Evolutionary conservation across 352 stramenopile genomes (phyloP), one percentile per base, ranked within the genome.

Genomic region (Pythium folliculosum): DNA sequence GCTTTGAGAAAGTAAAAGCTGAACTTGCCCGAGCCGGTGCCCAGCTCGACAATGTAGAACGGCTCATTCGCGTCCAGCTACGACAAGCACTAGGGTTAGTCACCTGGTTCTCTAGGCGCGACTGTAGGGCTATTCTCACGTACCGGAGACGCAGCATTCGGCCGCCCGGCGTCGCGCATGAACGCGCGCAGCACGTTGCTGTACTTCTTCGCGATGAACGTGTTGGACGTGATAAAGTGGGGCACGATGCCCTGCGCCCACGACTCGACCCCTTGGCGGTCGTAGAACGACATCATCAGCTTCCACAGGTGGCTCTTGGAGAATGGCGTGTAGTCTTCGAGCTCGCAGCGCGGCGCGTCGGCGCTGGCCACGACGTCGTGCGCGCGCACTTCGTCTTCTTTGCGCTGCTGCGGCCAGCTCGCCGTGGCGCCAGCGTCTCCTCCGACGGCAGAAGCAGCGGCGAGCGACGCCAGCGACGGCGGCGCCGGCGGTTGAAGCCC

Each of bases 211-310:
- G 89, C 94, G 62, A 98, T 98, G 76, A 98, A 98, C 12, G 86
- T 89, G 69, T 98, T 98, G 69, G 89, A 98, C 30, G 94, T 98
- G 72, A 98, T 98, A 65, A 98, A 98, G 78, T 98, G 94, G 27
- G 95, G 95, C 45, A 98, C 95, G 52, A 98, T 98, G 51, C 92
- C 94, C 60, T 97, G 80, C 13, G 86, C 83, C 93, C 93, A 98
- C 13, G 85, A 95, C 66, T 95, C 82, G 56, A 91, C 79, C 49
- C 90, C 88, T 54, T 93, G 82, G 48, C 81, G 80, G 52, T 93
- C 84, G 76, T 96, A 97, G 67, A 98, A 98, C 14, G 89, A 97
- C 88, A 97, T 98, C 94, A 98, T 98, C 44, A 98, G 86, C 62
- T 96, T 95, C 94, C 94, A 98, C 12, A 98, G 73, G 64, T 97